A percentile compares a stretch with the other conserved stretches of the same genome.
Evolutionary conservation across 352 stramenopile species (phyloP).

Genomic region (Pythium coloratum): DNA sequence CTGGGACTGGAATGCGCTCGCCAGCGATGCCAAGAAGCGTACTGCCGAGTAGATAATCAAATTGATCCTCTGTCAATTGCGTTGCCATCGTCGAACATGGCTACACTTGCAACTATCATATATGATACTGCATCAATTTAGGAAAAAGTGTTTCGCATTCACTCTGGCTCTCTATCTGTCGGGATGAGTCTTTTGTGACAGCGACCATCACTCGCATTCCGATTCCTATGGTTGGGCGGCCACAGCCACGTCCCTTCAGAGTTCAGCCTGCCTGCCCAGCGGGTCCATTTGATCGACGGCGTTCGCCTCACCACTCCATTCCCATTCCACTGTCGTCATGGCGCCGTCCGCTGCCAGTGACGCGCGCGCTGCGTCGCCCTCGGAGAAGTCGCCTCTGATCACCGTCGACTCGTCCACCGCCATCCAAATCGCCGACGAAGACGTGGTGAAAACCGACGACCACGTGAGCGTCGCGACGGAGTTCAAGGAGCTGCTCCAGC

Average conservation of each 20-base stretch:
- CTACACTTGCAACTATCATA: neutral
- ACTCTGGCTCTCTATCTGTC: neutral
- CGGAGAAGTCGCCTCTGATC: conserved; percentile 18
- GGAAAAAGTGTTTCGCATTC: neutral
- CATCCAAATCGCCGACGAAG: neutral
- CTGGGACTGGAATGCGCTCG: conserved; percentile 45
- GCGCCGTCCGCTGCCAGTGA: neutral
- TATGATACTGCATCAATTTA: neutral
- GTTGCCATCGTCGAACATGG: neutral
- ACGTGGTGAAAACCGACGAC: conserved; percentile 13
- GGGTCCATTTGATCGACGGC: neutral
- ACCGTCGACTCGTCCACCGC: neutral
- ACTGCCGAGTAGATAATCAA: conserved; percentile 18
- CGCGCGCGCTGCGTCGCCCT: neutral
- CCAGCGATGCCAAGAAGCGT: conserved; percentile 33
- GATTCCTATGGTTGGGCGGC: conserved; percentile 1
- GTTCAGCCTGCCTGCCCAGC: neutral
- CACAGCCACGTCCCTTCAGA: neutral
- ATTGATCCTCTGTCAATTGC: no score
- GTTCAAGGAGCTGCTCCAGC: conserved; percentile 39
- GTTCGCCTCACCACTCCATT: neutral
- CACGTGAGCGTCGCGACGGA: conserved; percentile 27
- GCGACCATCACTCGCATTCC: neutral
- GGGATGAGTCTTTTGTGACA: neutral
- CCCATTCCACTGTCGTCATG: neutral